Evolutionary conservation across 2,329 filamentous ascomycete species (phyloP).

Genomic region (Clonostachys rosea): DNA sequence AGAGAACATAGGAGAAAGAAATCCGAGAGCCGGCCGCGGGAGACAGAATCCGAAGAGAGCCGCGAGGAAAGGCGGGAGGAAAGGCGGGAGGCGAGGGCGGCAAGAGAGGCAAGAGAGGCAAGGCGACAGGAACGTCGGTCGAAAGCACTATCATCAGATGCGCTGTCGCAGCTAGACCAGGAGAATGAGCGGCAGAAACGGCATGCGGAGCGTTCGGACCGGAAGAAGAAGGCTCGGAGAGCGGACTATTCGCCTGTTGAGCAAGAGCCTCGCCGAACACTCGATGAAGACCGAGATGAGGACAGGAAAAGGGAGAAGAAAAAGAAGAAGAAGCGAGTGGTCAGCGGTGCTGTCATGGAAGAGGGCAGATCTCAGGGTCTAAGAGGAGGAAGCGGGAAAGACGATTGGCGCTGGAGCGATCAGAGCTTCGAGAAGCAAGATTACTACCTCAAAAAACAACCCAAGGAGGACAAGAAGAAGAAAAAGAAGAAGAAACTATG

Average conservation of each 20-base stretch:
- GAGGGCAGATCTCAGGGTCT: slow-evolving; percentile 49
- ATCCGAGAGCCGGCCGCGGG: slow-evolving; percentile 19
- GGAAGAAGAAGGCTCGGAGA: slow-evolving; percentile 17
- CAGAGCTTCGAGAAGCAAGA: slow-evolving; percentile 46
- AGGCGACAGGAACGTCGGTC: slow-evolving; percentile 9
- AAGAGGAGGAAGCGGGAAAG: slow-evolving; percentile 37
- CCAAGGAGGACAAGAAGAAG: slow-evolving; percentile 41
- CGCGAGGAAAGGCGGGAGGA: slow-evolving; percentile 8
- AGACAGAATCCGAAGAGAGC: slow-evolving; percentile 25
- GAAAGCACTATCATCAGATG: slow-evolving; percentile 40
- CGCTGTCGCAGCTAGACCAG: slow-evolving; percentile 62
- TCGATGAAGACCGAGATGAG: slow-evolving; percentile 1
- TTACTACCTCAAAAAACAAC: slow-evolving; percentile 33
- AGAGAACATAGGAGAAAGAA: slow-evolving; percentile 28
- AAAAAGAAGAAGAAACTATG: not conserved
- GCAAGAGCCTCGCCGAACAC: slow-evolving; percentile 3
- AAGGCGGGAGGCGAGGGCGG: not conserved
- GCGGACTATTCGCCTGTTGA: slow-evolving; percentile 5
- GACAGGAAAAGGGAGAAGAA: slow-evolving; percentile 1
- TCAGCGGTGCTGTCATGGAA: slow-evolving; percentile 66
- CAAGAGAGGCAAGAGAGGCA: slow-evolving; percentile 12
- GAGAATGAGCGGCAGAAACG: slow-evolving; percentile 48
- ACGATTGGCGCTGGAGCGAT: slow-evolving; percentile 29
- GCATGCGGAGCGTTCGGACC: slow-evolving; percentile 34
- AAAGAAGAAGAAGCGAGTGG: slow-evolving; percentile 53